phyloP scores from a whole-genome alignment of 78 protist genomes.

The Monocercomonoides exilis region DNA sequence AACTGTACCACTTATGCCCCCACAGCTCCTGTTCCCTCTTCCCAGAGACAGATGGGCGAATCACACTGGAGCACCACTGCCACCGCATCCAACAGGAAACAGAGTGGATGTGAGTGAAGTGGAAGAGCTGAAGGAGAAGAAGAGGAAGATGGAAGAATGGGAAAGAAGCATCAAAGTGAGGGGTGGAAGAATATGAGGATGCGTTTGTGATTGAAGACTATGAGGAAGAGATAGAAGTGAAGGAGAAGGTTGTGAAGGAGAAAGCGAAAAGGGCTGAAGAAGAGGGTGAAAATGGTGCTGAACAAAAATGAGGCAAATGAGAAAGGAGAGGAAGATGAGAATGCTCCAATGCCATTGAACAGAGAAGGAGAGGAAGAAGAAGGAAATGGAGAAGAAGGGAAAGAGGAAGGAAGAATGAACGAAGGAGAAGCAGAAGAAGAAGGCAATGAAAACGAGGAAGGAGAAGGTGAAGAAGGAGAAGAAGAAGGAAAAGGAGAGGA shows the following conservation, averaged over 20 bases:
- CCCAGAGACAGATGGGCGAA: neutral
- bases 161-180: neutral
- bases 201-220: neutral
- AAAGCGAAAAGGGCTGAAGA: too few species aligned
- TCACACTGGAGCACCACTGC: neutral
- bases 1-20: neutral
- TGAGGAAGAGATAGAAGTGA: neutral
- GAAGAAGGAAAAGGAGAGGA: too few species aligned
- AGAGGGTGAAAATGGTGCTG: too few species aligned
- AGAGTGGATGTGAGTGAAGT: neutral
- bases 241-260: neutral
- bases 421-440: too few species aligned
- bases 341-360: neutral
- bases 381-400: too few species aligned
- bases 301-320: neutral
- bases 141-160: neutral
- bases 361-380: neutral
- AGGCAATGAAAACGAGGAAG: too few species aligned
- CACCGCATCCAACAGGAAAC: too few species aligned
- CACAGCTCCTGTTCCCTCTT: neutral
- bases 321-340: neutral
- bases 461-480: too few species aligned
- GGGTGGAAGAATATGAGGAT: neutral
- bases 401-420: too few species aligned
- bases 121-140: neutral